Base-by-base conservation (phyloP, 345 rosid species). In the Bruguiera gymnorhiza region DNA sequence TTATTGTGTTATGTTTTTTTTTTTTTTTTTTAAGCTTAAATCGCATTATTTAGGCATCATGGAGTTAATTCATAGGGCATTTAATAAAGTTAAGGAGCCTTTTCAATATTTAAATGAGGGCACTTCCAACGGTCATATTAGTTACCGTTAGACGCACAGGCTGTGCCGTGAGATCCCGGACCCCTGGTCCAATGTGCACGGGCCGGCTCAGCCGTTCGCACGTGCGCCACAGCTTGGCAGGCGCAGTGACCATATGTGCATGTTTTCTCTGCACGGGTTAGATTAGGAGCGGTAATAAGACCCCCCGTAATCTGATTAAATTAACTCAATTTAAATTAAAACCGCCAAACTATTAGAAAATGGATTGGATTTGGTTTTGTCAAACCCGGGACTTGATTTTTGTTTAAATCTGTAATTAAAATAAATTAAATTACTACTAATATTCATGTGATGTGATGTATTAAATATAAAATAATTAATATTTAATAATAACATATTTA, bases 101-200 rank as follows among this genome's bases (percentile, higher is more conserved):
- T 65, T 63, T 70, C 18, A 76, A 78, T 76, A 75, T 76, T 73
- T 69, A 32, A 70, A 56, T 8, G 27, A 23, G 16, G 5, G 1
- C 24, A 27, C 24, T 11, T 32, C 31, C 73, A 81, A 81, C 85
- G 87, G 85, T 84, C 80, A 76, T 68, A 79, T 63, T 34, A 69
- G 10, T 57, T 79, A 84, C 85, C 87, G 87, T 84, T 81, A 52
- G 73, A 5, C 71, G 1, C 62, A 80, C 66, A 51, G 39, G 32
- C 53, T 69, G 76, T 31, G 57, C 26, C 50, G 29, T 27, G 21
- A 64, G 77, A 67, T 65, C 32, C 32, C 11, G 50, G 18, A 34
- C 67, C 71, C 65, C 72, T 34, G 59, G 29, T 46, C 70, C 79
- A 55, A 46, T 51, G 65, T 70, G 69, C 37, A 77, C 75, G 73